Evolutionary conservation across 768 basidiomycete genomes (phyloP).

Genomic region (Strobilomyces dryophilus): DNA sequence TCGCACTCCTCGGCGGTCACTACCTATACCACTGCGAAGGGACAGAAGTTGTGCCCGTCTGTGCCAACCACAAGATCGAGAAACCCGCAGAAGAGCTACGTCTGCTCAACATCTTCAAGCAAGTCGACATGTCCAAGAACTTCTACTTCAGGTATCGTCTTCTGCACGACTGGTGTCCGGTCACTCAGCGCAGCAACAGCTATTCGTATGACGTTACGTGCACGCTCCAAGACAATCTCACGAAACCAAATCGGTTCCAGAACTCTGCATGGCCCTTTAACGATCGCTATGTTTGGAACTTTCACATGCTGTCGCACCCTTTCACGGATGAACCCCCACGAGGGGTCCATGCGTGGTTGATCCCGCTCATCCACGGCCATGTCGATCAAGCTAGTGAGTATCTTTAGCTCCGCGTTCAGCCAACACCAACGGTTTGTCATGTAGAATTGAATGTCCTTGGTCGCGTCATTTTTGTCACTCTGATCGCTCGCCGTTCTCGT

Average conservation of each 20-base stretch:
- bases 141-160: conserved; percentile 87
- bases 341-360: conserved; percentile 72
- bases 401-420: not conserved
- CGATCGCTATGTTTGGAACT: conserved; percentile 94
- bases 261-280: conserved; percentile 64
- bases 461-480: conserved; percentile 84
- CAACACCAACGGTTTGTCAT: not conserved
- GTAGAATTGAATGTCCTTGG: conserved; percentile 90
- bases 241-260: conserved; percentile 46
- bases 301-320: conserved; percentile 72
- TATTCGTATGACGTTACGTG: conserved; percentile 97
- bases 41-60: conserved; percentile 78
- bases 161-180: not conserved
- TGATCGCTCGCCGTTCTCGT: conserved; percentile 92
- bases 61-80: conserved; percentile 78
- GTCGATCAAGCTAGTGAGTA: conserved; percentile 96
- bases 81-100: conserved; percentile 87
- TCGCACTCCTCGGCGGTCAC: conserved; percentile 91
- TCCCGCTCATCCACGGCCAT: conserved; percentile 92
- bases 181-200: conserved; percentile 36
- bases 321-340: conserved; percentile 45
- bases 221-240: conserved; percentile 90
- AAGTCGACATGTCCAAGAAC: conserved; percentile 98
- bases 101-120: conserved; percentile 86
- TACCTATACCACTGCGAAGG: conserved; percentile 96